These are phyloP conservation scores for Spathaspora sp. DNA, from an alignment of 1,139 yeast genomes.

Conservation along the genomic window DNA sequence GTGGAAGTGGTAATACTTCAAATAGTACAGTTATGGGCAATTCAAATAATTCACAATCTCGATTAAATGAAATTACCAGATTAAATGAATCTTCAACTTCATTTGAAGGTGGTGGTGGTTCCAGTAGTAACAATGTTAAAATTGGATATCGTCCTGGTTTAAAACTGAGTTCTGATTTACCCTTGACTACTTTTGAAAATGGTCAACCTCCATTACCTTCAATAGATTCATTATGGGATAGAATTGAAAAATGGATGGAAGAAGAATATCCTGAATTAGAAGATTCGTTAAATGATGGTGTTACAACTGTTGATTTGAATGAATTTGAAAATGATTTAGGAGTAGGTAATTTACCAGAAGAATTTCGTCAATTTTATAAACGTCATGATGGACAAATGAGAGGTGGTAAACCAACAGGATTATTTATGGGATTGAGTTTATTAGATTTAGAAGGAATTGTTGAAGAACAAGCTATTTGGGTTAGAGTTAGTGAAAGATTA, in stretches of 20 bases:
- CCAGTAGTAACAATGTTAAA: conserved; percentile 19
- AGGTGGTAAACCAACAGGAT: conserved; percentile 75
- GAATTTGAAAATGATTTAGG: conserved; percentile 73
- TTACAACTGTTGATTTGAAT: conserved; percentile 71
- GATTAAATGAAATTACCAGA: conserved; percentile 38
- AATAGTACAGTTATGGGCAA: conserved; percentile 11
- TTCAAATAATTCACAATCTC: conserved; percentile 22
- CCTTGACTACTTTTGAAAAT: conserved; percentile 42
- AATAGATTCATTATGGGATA: conserved; percentile 68
- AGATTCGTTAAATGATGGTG: conserved; percentile 70
- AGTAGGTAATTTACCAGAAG: conserved; percentile 58
- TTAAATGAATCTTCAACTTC: conserved; percentile 30
- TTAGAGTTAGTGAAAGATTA: conserved; percentile 57
- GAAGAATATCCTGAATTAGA: conserved; percentile 77
- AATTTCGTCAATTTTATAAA: conserved; percentile 72
- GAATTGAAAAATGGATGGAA: conserved; percentile 73
- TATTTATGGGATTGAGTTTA: conserved; percentile 67
- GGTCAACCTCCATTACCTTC: conserved; percentile 75
- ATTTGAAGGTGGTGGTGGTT: conserved; percentile 24
- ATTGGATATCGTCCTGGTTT: conserved; percentile 43
- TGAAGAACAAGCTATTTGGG: conserved; percentile 75
- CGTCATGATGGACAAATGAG: conserved; percentile 82
- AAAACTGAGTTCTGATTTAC: conserved; percentile 34
- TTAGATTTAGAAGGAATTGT: conserved; percentile 70
- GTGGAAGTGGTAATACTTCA: conserved; percentile 16